Evolutionary conservation across 2,329 filamentous ascomycete genomes (phyloP), one percentile per base, ranked within the genome.

Genomic region (Penicillium sp.): DNA sequence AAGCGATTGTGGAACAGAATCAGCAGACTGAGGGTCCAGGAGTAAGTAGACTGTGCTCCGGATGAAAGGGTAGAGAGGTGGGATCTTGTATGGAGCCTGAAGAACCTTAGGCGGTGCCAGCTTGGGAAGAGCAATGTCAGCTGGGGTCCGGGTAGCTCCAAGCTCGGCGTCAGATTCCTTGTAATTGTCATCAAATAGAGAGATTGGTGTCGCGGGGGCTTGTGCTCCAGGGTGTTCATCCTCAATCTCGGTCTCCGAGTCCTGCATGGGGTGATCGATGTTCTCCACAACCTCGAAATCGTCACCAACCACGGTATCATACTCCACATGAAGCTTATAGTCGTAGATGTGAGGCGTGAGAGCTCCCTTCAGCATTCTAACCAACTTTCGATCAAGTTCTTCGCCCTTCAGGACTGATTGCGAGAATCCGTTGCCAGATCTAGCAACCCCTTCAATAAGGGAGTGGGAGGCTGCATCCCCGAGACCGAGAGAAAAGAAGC

Each of bases 281-380:
- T 39, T 10, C 1, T 39, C 48, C 24, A 89, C 70, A 3, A 87
- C 65, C 64, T 88, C 85, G 53, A 84, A 87, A 16, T 83, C 84
- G 13, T 84, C 80, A 8, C 71, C 67, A 8, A 59, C 54, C 7
- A 60, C 54, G 8, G 57, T 26, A n/a, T 64, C 64, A 59, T 87
- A 89, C 49, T 83, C 81, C 54, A 89, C 71, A 61, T 87, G 83
- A 1, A 90, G 71, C 0, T 75, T 78, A 62, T 85, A 88, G 63
- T 89, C 80, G 15, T 72, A 79, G 42, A 88, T 75, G 56, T 89
- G 86, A 0, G 86, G 85, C 2, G 81, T 83, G 18, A 90, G 69
- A 0, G 86, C 83, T 0, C 82, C 87, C 64, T 88, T 89, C 51
- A 91, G 74, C 87, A 91, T 90, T 2, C 87, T 80, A 2, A 90